A percentile compares a stretch with the other conserved stretches of the same genome.
Evolutionary conservation across 2,329 filamentous ascomycete species (phyloP).

Genomic region (Tympanopsis confertula): DNA sequence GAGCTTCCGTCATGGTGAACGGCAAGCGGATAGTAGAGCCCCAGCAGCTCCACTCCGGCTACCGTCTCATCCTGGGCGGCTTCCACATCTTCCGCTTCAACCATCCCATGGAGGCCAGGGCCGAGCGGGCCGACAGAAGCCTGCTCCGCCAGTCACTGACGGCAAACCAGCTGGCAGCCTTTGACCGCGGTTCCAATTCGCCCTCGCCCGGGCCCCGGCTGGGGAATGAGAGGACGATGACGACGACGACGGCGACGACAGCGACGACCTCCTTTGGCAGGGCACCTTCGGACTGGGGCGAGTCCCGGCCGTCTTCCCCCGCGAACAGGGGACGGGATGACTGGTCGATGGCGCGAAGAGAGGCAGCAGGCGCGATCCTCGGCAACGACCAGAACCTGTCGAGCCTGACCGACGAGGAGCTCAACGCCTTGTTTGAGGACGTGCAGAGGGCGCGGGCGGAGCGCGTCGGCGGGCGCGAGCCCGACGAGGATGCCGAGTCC

Average conservation of each 20-base stretch:
- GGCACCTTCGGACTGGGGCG: constrained; percentile 66
- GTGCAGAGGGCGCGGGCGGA: constrained; percentile 77
- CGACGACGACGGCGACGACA: too few relatives aligned
- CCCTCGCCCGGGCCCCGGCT: constrained; percentile 50
- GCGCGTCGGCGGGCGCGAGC: constrained; percentile 60
- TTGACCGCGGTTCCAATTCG: constrained; percentile 41
- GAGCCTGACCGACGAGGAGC: constrained; percentile 81
- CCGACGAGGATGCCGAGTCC: constrained; percentile 83
- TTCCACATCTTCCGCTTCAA: constrained; percentile 99
- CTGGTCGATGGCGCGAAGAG: constrained; percentile 85
- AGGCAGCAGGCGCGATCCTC: constrained; percentile 80
- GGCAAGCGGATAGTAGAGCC: constrained; percentile 79
- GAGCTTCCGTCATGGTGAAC: constrained; percentile 97
- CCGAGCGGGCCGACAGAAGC: constrained; percentile 80
- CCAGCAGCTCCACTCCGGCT: constrained; percentile 77
- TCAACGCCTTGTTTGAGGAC: constrained; percentile 87
- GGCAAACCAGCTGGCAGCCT: constrained; percentile 43
- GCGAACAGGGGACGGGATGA: constrained; percentile 72
- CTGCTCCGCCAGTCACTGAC: constrained; percentile 73
- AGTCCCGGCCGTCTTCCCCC: constrained; percentile 74
- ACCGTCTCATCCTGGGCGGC: constrained; percentile 88
- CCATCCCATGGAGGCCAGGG: constrained; percentile 87
- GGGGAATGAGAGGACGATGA: constrained; percentile 61
- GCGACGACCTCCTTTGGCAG: constrained; percentile 74
- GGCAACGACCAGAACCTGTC: constrained; percentile 86